A percentile compares a stretch with the other conserved stretches of the same genome.
phyloP scores from a whole-genome alignment of 2,329 filamentous ascomycete species.

The Aspergillus texensis region DNA sequence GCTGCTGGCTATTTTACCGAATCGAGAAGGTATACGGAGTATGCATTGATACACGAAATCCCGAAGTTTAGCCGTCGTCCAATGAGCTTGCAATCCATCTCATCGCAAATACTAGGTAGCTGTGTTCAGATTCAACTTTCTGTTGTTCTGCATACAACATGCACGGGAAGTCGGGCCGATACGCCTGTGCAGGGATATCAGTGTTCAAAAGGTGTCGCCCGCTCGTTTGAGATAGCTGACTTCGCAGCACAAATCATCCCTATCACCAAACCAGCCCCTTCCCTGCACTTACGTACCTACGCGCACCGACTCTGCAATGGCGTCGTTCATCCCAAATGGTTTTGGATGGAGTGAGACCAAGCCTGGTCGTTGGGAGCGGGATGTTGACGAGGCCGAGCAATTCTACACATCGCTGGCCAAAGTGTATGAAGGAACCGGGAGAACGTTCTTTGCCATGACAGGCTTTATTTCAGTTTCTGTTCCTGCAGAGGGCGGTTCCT shows the following conservation, averaged over 20 bases:
- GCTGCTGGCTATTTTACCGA: not conserved
- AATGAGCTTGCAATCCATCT: not conserved
- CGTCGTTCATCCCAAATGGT: not conserved
- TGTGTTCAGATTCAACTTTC: not conserved
- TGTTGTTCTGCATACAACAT: not conserved
- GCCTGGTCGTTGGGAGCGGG: conserved; percentile 26
- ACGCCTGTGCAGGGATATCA: not conserved
- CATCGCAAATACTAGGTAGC: not conserved
- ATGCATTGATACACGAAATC: not conserved
- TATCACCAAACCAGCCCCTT: not conserved
- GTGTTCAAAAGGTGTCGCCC: not conserved
- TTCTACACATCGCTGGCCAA: conserved; percentile 44
- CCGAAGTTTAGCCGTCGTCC: not conserved
- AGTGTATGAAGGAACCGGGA: conserved; percentile 40
- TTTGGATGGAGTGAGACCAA: conserved; percentile 10
- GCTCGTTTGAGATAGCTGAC: not conserved
- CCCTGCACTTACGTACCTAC: not conserved
- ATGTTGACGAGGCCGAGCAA: conserved; percentile 46
- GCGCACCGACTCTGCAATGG: not conserved
- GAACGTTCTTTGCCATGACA: conserved; percentile 48
- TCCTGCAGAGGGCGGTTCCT: not conserved
- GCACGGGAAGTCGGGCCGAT: not conserved
- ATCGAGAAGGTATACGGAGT: not conserved
- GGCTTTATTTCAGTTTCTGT: conserved; percentile 36
- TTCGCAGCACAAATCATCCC: not conserved